These are phyloP conservation scores for Dictyostelium capitatum DNA, from an alignment of 78 protist species.

Conservation along the genomic window DNA sequence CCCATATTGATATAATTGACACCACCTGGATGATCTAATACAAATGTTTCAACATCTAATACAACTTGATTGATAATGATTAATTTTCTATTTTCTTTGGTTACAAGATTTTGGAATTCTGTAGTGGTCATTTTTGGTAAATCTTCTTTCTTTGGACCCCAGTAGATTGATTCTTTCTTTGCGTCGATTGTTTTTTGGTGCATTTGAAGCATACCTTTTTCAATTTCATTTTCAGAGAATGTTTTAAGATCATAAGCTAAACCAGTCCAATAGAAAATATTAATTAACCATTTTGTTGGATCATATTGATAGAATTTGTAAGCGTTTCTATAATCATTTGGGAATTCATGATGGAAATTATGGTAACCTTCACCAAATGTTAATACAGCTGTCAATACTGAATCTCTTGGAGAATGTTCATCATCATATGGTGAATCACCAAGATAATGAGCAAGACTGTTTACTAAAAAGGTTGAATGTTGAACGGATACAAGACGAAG, in stretches of 20 bases:
- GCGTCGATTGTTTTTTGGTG: neutral
- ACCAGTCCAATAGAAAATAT: conserved; percentile 44
- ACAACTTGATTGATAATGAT: conserved; percentile 68
- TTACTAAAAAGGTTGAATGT: conserved; percentile 92
- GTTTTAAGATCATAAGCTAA: conserved; percentile 68
- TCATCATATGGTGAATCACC: conserved; percentile 87
- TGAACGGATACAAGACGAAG: conserved; percentile 77
- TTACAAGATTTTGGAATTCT: conserved; percentile 27
- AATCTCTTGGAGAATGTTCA: conserved; percentile 76
- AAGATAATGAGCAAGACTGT: conserved; percentile 90
- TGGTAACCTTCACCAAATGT: conserved; percentile 96
- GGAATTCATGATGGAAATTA: conserved; percentile 96
- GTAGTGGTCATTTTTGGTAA: conserved; percentile 55
- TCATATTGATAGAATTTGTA: conserved; percentile 86
- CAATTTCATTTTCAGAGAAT: conserved; percentile 76
- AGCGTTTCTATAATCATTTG: conserved; percentile 92
- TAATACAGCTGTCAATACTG: conserved; percentile 83
- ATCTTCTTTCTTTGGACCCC: conserved; percentile 63
- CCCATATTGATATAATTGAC: conserved; percentile 56
- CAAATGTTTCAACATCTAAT: conserved; percentile 60
- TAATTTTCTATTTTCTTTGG: conserved; percentile 26
- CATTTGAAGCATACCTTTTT: conserved; percentile 85
- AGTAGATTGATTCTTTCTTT: conserved; percentile 17
- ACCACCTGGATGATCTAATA: conserved; percentile 85
- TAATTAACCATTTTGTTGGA: conserved; percentile 93